Base-by-base conservation (phyloP, 2,329 filamentous ascomycete species). In the Trichoderma sp. region DNA sequence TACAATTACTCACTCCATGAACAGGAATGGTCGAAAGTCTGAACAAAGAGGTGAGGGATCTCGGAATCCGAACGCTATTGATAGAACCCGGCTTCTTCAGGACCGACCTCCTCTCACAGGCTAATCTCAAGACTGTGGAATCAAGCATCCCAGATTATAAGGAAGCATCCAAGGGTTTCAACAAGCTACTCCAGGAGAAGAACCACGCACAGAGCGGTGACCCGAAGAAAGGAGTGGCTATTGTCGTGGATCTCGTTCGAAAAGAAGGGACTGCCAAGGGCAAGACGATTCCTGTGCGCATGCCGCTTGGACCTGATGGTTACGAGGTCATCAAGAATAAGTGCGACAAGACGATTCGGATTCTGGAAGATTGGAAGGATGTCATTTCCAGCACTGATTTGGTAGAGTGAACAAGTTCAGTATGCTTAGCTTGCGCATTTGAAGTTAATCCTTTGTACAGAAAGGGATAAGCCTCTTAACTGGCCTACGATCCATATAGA, bases 281-380 rank as follows among this genome's bases (percentile, higher is more conserved):
- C 2, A 74, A 72, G 62, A 50, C 65, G 2, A 73, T 75, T 66
- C 72, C 76, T 8, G 70, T 77, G 12, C 68, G 76, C 2, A 71
- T 79, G 6, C 70, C 77, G 8, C 63, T 80, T 4, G 77, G 78
- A 6, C 73, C 73, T 17, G 78, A 79, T 71, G 73, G 73, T 1
- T 72, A 76, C 36, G 76, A 72, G 7, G 63, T 69, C 5, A 71
- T 75, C 9, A 75, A 71, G 71, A 69, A 76, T 20, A 78, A 77
- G 70, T 75, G 74, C 43, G 69, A 76, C 23, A 75, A 78, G 71
- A 75, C 75, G 65, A 57, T 74, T 32, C 34, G 70, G 55, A 23
- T 77, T 26, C 8, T 75, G n/a, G 73, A 39, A 23, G 58, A 64
- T 3, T 70, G 68, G 58, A 63, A 64, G 20, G 58, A 74, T 32